Conservation (phyloP, 331 rosid genomes). For the Malus hybrid region DNA sequence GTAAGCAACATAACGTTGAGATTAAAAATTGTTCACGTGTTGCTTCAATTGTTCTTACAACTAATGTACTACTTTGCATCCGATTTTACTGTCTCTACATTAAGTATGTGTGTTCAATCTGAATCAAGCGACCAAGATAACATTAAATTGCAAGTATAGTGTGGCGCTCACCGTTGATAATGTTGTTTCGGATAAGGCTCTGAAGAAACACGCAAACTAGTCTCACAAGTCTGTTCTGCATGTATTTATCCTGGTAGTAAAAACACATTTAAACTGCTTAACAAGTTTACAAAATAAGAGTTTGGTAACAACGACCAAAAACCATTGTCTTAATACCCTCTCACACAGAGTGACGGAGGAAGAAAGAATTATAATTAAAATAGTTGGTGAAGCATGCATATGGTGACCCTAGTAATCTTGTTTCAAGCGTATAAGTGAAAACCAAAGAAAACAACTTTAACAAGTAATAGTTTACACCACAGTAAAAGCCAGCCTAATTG, state of each 20-base stretch:
- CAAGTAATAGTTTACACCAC: background rate
- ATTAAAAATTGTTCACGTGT: background rate
- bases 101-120: no score
- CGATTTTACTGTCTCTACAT: background rate
- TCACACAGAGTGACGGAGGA: no score
- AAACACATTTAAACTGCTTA: background rate
- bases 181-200: slow-evolving; percentile 91
- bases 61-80: background rate
- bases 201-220: slow-evolving; percentile 96
- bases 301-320: no score
- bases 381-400: no score
- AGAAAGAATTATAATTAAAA: no score
- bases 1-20: background rate
- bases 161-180: slow-evolving; percentile 73
- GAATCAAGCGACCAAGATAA: no score
- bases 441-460: background rate
- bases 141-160: no score
- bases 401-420: no score
- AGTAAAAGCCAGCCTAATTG: background rate
- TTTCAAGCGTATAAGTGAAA: no score
- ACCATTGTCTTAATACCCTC: no score
- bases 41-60: background rate
- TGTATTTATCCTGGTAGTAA: slow-evolving; percentile 82
- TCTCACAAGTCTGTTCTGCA: slow-evolving; percentile 98
- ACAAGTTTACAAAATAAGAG: background rate